Conservation (phyloP, 805 yeast genomes). For the Wilhelminamyces savonicus region DNA sequence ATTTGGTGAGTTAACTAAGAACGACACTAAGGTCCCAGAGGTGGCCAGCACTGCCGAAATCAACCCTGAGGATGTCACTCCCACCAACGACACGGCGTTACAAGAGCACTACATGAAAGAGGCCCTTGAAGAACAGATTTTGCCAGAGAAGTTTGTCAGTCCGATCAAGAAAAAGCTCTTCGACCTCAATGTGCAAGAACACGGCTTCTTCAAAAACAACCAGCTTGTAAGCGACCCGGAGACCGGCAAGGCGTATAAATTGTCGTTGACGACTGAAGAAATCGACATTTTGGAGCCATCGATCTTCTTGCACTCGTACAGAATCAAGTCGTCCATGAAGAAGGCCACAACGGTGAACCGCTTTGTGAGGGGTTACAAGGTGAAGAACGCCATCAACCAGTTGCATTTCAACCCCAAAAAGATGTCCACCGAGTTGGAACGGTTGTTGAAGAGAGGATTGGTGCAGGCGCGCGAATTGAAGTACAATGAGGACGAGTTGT, state of each 20-base stretch:
- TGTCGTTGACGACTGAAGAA: constrained; percentile 57
- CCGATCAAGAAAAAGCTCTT: constrained; percentile 70
- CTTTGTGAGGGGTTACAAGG: constrained; percentile 63
- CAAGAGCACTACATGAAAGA: constrained; percentile 49
- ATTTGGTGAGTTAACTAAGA: constrained; percentile 7
- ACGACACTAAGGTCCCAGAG: constrained; percentile 2
- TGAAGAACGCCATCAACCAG: constrained; percentile 81
- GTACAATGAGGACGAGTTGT: constrained; percentile 54
- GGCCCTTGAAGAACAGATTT: constrained; percentile 33
- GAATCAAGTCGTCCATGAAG: constrained; percentile 84
- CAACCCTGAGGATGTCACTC: constrained; percentile 13
- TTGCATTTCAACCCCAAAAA: constrained; percentile 82
- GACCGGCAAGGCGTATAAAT: constrained; percentile 43
- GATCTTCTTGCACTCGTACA: constrained; percentile 69
- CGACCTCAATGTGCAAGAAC: constrained; percentile 47
- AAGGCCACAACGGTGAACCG: constrained; percentile 79
- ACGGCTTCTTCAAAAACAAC: constrained; percentile 67
- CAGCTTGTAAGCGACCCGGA: constrained; percentile 37
- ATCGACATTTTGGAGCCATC: constrained; percentile 82
- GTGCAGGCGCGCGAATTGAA: constrained; percentile 60
- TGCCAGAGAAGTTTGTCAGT: constrained; percentile 52
- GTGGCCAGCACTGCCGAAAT: constrained; percentile 4
- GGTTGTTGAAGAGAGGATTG: constrained; percentile 65
- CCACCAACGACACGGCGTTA: constrained; percentile 29
- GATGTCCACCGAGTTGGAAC: constrained; percentile 73